Evolutionary conservation across 2,329 filamentous ascomycete species (phyloP).

Genomic region (Arthroderma uncinatum): DNA sequence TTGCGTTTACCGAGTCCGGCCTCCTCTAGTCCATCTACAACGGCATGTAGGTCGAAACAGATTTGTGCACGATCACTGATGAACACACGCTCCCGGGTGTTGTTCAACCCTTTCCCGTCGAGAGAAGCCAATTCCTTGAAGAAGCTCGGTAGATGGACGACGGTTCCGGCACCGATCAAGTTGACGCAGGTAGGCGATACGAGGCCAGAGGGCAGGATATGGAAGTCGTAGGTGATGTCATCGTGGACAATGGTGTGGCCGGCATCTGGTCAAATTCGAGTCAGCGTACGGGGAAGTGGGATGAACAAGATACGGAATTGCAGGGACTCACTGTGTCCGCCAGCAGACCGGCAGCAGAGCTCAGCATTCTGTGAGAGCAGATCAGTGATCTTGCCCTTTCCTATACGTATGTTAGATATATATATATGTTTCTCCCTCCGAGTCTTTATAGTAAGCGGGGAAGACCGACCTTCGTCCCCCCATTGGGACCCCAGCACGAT

Average conservation of each 20-base stretch:
- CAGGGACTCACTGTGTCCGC: conserved; percentile 35
- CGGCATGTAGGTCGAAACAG: conserved; percentile 17
- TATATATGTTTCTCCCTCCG: background rate
- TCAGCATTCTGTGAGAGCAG: conserved; percentile 36
- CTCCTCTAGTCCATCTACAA: conserved; percentile 36
- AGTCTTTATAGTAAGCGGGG: background rate
- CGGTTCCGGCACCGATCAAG: conserved; percentile 38
- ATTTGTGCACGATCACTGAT: conserved; percentile 31
- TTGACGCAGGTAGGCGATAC: conserved; percentile 37
- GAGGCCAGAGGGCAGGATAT: conserved; percentile 35
- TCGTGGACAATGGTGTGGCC: conserved; percentile 40
- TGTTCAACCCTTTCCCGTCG: conserved; percentile 34
- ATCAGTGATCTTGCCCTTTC: conserved; percentile 40
- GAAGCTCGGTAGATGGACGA: conserved; percentile 39
- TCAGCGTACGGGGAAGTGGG: conserved; percentile 11
- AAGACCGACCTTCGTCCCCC: conserved; percentile 37
- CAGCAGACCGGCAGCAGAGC: conserved; percentile 37
- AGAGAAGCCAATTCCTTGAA: conserved; percentile 38
- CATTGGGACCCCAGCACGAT: conserved; percentile 39
- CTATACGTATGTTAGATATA: conserved; percentile 17
- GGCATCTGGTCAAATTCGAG: conserved; percentile 24
- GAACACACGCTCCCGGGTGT: conserved; percentile 34
- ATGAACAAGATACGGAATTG: background rate
- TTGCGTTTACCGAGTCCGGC: conserved; percentile 35
- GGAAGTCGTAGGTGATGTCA: conserved; percentile 39